Base-by-base conservation (phyloP, 1,139 yeast genomes). In the Yamadazyma pseudoaaseri region DNA sequence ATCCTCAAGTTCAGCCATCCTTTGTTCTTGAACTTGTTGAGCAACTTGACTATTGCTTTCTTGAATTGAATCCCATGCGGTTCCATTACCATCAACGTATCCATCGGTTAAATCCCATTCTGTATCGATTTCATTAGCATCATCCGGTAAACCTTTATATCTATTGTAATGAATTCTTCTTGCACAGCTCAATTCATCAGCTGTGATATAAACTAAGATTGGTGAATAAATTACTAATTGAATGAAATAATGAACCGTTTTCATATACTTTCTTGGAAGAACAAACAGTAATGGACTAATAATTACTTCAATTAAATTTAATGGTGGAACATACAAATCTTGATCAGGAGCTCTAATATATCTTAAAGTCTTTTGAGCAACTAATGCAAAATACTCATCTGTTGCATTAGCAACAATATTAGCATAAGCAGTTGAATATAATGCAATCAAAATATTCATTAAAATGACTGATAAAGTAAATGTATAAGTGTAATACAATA, bases 91-190 rank as follows among this genome's bases (percentile, higher is more conserved):
- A 21, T 54, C 65, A 31, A 71, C 74, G 49, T 70, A 86, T 0
- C 96, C 96, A 55, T 86, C 95, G 7, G 83, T 74, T 47, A 86
- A 65, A 46, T 83, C 86, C 95, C 95, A 86, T 51, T 83, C 90
- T 12, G 81, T 73, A 48, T 87, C 87, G 23, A 65, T 52, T 49
- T 85, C 94, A 54, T 86, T 86, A 16, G 90, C 87, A 58, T 87
- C 96, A 54, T 86, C 95, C 0, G 84, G 65, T 13, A 76, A 58
- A 1, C 82, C 79, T 46, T 72, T 73, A 44, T 70, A 63, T 42
- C 95, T 70, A 56, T 87, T 87, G 57, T 84, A 86, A 35, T 69
- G 71, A 23, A 86, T 79, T 47, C 94, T 65, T 45, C 79, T 73
- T 2, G 95, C 94, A 27, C 67, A 72, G 22, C 73, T 62, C 12